Percentiles rank a stretch among this genome's conserved stretches.
These are phyloP conservation scores for Crotalaria pallida DNA, from an alignment of 306 rosid genomes.

Conservation along the genomic window DNA sequence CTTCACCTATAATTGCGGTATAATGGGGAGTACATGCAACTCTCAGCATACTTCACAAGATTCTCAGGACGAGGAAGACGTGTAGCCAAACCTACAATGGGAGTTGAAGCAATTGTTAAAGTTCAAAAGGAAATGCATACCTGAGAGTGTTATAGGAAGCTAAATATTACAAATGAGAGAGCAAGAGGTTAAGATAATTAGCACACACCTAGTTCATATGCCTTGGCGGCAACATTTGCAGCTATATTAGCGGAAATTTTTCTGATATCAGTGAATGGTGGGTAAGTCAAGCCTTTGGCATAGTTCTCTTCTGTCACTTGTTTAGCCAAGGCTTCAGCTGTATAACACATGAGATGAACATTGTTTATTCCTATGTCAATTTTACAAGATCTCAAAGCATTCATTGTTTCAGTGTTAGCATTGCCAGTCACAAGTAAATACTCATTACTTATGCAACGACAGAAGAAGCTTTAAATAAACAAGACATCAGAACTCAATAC, in stretches of 20 bases:
- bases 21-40: slow-evolving; percentile 80
- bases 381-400: neutral
- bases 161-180: neutral
- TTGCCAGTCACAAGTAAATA: neutral
- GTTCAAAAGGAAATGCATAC: neutral
- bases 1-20: slow-evolving; percentile 64
- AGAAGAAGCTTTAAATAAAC: neutral
- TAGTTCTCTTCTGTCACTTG: slow-evolving; percentile 60
- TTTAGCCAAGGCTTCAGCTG: slow-evolving; percentile 78
- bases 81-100: slow-evolving; percentile 66
- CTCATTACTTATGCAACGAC: neutral
- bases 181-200: neutral
- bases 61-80: slow-evolving; percentile 78
- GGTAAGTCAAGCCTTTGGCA: slow-evolving; percentile 58
- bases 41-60: slow-evolving; percentile 79
- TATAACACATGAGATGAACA: slow-evolving; percentile 7
- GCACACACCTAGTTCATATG: slow-evolving; percentile 71
- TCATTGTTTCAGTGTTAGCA: slow-evolving; percentile 1
- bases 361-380: neutral
- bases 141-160: neutral
- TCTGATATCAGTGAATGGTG: slow-evolving; percentile 71
- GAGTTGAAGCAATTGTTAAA: neutral
- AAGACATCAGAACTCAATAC: neutral
- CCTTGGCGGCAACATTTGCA: slow-evolving; percentile 88
- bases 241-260: slow-evolving; percentile 82